Evolutionary conservation across 331 rosid genomes (phyloP), one percentile per base, ranked within the genome.

Genomic region (Telfairia occidentalis): DNA sequence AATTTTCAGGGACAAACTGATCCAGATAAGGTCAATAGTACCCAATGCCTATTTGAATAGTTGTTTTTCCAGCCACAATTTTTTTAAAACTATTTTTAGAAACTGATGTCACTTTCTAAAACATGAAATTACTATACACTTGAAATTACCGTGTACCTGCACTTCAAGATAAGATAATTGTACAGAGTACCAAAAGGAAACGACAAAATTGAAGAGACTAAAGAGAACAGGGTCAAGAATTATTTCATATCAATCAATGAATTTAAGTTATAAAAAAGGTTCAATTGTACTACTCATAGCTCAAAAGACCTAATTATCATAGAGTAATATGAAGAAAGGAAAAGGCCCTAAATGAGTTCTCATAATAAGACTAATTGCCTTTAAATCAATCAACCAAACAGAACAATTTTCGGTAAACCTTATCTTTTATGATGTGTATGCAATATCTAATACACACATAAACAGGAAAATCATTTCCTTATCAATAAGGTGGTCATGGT

Each of bases 1-100:
- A 67, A 67, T 37, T 67, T 67, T 66, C 73, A 66, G 49, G 21
- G 53, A 66, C 73, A n/a, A n/a, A n/a, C 73, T 66, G 52, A 69
- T 43, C 57, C 57, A 70, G 40, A 70, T 69, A 69, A 24, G 57
- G 35, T 40, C 8, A 2, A 64, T n/a, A 37, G 72, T 64, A 64
- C 72, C 13, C 24, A n/a, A 37, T 1, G 30, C 28, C 71, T 64
- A 64, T 35, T 64, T 64, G 30, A 64, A 64, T 12, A 64, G 71
- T 32, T 30, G 12, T 32, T 35, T 46, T 64, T 35, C 71, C 48
- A 6, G 26, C 70, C 70, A 32, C 70, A 61, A 34, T 10, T 32
- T 34, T 55, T 63, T 30, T 7, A 63, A n/a, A n/a, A 32, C 69
- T 7, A 60, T 63, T 2, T 32, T 48, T 18, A 9, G 7, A 34